Percentiles rank a stretch among this genome's conserved stretches.
These are phyloP conservation scores for Pseudogymnoascus sp. DNA, from an alignment of 2,329 filamentous ascomycete species.

Conservation along the genomic window DNA sequence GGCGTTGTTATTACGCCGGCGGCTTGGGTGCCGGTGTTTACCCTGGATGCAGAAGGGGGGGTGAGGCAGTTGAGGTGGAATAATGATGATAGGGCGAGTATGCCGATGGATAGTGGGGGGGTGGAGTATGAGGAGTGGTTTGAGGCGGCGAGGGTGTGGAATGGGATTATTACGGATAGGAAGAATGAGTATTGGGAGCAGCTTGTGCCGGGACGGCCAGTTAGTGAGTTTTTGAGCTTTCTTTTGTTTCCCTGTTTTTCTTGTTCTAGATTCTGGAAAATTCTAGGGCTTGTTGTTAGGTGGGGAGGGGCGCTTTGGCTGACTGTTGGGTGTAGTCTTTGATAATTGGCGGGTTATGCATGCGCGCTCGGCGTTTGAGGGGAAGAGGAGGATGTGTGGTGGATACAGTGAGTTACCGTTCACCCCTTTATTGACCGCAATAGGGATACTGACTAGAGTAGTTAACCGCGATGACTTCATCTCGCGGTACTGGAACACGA, in stretches of 20 bases:
- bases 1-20: constrained; percentile 73
- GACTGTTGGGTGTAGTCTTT: constrained; percentile 52
- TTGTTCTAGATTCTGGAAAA: too few species aligned
- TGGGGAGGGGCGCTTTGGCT: not conserved
- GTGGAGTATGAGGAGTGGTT: constrained; percentile 54
- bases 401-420: constrained; percentile 63
- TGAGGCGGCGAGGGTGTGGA: constrained; percentile 64
- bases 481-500: constrained; percentile 66
- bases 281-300: too few species aligned
- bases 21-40: constrained; percentile 62
- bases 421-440: not conserved
- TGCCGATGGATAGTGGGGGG: constrained; percentile 29
- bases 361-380: constrained; percentile 73
- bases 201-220: constrained; percentile 64
- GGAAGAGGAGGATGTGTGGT: constrained; percentile 79
- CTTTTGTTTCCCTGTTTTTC: not conserved
- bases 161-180: constrained; percentile 55
- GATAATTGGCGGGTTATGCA: constrained; percentile 95
- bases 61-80: constrained; percentile 79
- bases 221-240: constrained; percentile 49
- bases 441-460: constrained; percentile 29
- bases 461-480: constrained; percentile 75
- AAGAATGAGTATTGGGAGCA: constrained; percentile 71
- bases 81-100: constrained; percentile 72
- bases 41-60: constrained; percentile 38